Conservation (phyloP, 306 rosid species). For the Erythrophleum fordii region DNA sequence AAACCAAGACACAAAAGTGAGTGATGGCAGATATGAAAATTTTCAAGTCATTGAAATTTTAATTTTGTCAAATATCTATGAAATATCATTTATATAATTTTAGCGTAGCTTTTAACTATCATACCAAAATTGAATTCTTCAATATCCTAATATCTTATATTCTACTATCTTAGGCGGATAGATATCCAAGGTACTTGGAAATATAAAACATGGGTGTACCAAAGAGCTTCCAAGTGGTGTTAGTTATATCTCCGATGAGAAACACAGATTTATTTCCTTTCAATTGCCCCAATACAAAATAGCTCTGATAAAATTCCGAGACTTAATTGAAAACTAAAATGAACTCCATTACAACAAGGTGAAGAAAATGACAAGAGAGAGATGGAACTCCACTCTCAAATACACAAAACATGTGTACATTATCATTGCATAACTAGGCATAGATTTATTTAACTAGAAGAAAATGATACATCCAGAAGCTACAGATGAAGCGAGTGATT, state of each 20-base stretch:
- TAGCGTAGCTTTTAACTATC: not conserved
- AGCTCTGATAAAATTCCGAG: not conserved
- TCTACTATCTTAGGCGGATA: not conserved
- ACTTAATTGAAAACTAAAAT: not conserved
- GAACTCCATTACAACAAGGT: not conserved
- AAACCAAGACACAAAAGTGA: too few species aligned
- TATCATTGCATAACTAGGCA: not conserved
- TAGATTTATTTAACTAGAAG: not conserved
- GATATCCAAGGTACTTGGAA: not conserved
- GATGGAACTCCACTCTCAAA: not conserved
- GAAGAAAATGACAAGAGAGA: not conserved
- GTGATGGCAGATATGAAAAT: too few species aligned
- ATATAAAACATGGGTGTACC: not conserved
- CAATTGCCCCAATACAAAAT: not conserved
- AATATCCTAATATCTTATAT: not conserved
- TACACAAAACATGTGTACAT: not conserved
- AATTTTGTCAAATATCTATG: too few species aligned
- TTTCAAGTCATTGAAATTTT: not conserved
- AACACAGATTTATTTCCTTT: not conserved
- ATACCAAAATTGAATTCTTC: not conserved
- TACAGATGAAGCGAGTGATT: conserved; percentile 53
- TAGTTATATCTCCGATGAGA: not conserved
- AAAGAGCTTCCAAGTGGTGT: too few species aligned
- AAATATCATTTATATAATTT: too few species aligned
- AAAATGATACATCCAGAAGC: not conserved